phyloP scores from a whole-genome alignment of 2,329 filamentous ascomycete species.

The Fusarium newnesense region DNA sequence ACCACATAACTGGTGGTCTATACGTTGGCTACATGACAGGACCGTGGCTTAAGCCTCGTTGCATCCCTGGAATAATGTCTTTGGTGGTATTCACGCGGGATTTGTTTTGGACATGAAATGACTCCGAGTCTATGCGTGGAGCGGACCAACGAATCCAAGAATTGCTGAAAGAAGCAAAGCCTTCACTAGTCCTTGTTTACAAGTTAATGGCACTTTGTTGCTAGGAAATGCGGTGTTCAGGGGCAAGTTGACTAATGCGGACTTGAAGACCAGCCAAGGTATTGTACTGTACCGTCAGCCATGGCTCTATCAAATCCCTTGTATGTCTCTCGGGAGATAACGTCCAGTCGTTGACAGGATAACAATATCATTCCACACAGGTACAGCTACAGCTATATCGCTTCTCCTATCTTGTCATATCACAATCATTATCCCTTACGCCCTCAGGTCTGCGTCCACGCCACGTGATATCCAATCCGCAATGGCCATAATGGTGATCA shows the following conservation, averaged over 20 bases:
- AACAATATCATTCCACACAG: conserved; percentile 14
- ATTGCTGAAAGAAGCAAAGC: conserved; percentile 18
- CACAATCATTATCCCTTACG: conserved; percentile 11
- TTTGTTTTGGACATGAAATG: conserved; percentile 6
- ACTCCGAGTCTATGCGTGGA: conserved; percentile 3
- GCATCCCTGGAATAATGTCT: not conserved
- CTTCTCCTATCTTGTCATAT: conserved; percentile 4
- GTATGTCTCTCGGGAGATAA: conserved; percentile 11
- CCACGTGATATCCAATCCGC: conserved; percentile 72
- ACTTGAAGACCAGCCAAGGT: not conserved
- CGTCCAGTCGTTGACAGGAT: conserved; percentile 28
- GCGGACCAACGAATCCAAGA: conserved; percentile 24
- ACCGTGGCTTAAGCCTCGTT: conserved; percentile 5
- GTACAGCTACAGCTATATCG: conserved; percentile 3
- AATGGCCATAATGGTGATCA: conserved; percentile 81
- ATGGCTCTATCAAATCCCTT: conserved; percentile 22
- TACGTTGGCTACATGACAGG: conserved; percentile 13
- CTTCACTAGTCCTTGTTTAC: conserved; percentile 1
- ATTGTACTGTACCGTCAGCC: not conserved
- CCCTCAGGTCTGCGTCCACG: conserved; percentile 58
- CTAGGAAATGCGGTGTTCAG: conserved; percentile 20
- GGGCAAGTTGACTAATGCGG: conserved; percentile 14
- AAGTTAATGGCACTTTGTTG: conserved; percentile 25
- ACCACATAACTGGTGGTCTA: conserved; percentile 6
- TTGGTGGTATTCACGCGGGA: not conserved